Evolutionary conservation across 345 rosid species (phyloP).

Genomic region (Lepidium didymum): DNA sequence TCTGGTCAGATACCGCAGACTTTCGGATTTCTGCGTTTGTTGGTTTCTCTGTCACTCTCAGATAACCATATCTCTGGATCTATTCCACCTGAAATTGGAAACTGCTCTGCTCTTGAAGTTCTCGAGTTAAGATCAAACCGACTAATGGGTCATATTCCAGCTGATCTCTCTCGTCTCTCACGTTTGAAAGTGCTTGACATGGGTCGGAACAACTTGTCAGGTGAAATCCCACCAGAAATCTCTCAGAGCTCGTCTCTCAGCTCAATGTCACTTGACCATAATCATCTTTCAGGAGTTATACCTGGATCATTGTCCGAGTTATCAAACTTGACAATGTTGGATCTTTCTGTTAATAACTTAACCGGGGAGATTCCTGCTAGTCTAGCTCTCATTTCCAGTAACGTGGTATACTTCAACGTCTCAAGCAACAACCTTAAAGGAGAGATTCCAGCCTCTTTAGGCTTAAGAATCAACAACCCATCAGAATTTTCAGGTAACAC

Average conservation of each 20-base stretch:
- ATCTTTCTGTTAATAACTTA: constrained; percentile 77
- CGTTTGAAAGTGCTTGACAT: constrained; percentile 56
- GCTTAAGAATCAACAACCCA: constrained; percentile 52
- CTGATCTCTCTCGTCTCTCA: constrained; percentile 53
- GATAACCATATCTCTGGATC: constrained; percentile 56
- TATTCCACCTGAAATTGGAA: constrained; percentile 71
- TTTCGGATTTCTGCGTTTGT: constrained; percentile 61
- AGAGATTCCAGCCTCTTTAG: constrained; percentile 53
- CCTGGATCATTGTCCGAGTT: constrained; percentile 52
- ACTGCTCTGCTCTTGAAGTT: constrained; percentile 75
- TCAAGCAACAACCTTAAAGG: constrained; percentile 70
- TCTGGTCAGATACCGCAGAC: constrained; percentile 63
- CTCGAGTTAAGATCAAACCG: constrained; percentile 63
- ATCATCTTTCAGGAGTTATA: constrained; percentile 66
- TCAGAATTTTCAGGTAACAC: constrained; percentile 51
- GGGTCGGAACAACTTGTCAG: constrained; percentile 61
- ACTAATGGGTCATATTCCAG: constrained; percentile 61
- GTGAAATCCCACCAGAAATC: constrained; percentile 55
- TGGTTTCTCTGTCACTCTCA: constrained; percentile 66
- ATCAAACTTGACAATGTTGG: constrained; percentile 49
- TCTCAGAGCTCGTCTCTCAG: constrained; percentile 41
- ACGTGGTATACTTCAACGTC: constrained; percentile 60
- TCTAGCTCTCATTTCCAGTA: constrained; percentile 34
- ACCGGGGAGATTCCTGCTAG: constrained; percentile 62
- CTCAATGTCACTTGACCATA: constrained; percentile 48